phyloP scores from a whole-genome alignment of 192 early-diverging fungal genomes.

The Glomus cerebriforme region DNA sequence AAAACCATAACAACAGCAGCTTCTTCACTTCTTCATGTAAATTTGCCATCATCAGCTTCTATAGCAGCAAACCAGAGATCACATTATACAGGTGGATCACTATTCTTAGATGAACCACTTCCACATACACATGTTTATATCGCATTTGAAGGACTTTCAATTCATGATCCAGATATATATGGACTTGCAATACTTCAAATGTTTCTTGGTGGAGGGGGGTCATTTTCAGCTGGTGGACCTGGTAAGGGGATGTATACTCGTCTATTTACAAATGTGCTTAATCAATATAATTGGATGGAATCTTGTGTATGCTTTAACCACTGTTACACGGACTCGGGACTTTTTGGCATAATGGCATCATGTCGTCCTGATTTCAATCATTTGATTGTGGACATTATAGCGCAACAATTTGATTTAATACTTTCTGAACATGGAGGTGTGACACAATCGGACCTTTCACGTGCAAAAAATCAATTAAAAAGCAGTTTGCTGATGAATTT shows the following conservation, averaged over 20 bases:
- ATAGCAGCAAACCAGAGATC: slow-evolving; percentile 50
- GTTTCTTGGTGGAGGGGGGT: slow-evolving; percentile 93
- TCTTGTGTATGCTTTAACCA: slow-evolving; percentile 92
- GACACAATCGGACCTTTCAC: slow-evolving; percentile 63
- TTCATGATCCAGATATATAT: slow-evolving; percentile 89
- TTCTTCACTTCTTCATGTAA: slow-evolving; percentile 25
- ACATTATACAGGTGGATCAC: slow-evolving; percentile 82
- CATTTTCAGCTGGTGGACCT: slow-evolving; percentile 96
- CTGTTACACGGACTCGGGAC: slow-evolving; percentile 85
- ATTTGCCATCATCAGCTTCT: slow-evolving; percentile 24
- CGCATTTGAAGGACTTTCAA: slow-evolving; percentile 83
- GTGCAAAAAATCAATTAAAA: slow-evolving; percentile 97
- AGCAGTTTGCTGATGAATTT: slow-evolving; percentile 91
- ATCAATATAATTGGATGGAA: slow-evolving; percentile 94
- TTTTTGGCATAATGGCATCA: slow-evolving; percentile 92
- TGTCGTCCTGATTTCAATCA: slow-evolving; percentile 78
- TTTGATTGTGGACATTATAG: slow-evolving; percentile 78
- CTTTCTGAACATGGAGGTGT: slow-evolving; percentile 44
- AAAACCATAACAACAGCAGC: slow-evolving; percentile 37
- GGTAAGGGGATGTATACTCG: slow-evolving; percentile 99
- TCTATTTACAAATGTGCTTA: slow-evolving; percentile 92
- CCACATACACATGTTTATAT: slow-evolving; percentile 87
- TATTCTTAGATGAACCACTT: slow-evolving; percentile 67
- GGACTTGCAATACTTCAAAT: slow-evolving; percentile 87
- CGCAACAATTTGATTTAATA: slow-evolving; percentile 79